Conservation (phyloP, 208 protist species). For the Endotrypanum monterogeii region DNA sequence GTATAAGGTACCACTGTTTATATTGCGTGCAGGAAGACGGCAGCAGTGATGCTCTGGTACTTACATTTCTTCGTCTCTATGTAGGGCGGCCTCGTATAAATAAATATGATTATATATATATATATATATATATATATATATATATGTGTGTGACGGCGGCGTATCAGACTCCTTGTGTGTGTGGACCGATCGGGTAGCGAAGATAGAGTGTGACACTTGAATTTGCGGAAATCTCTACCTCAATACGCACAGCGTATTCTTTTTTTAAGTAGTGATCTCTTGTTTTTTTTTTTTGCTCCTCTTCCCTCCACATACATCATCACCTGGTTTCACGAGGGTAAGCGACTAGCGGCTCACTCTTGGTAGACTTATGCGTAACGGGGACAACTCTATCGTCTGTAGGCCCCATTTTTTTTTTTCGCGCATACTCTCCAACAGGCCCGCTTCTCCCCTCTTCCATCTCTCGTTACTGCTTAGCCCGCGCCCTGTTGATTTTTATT, state of each 20-base stretch:
- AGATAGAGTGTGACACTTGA: neutral
- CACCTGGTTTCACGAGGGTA: neutral
- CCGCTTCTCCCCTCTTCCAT: neutral
- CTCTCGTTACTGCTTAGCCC: neutral
- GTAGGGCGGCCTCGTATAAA: neutral
- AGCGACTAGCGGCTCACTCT: neutral
- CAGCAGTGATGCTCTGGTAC: neutral
- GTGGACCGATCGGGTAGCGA: neutral
- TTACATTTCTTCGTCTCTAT: neutral
- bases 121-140: neutral
- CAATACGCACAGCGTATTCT: neutral
- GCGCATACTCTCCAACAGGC: constrained; percentile 6
- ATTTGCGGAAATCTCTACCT: neutral
- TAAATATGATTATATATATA: neutral
- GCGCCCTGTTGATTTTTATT: too few relatives aligned
- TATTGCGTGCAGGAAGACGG: neutral
- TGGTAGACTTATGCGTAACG: neutral
- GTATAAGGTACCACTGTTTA: neutral
- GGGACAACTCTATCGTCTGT: constrained; percentile 1
- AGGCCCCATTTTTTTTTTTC: constrained; percentile 12
- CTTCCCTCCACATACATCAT: neutral
- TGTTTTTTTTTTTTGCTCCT: neutral
- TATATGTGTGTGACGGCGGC: neutral
- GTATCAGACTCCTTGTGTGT: too few relatives aligned
- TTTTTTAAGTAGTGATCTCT: neutral